These are phyloP conservation scores for Camellia lanceoleosa DNA, from an alignment of 148 eudicot species.

Conservation along the genomic window DNA sequence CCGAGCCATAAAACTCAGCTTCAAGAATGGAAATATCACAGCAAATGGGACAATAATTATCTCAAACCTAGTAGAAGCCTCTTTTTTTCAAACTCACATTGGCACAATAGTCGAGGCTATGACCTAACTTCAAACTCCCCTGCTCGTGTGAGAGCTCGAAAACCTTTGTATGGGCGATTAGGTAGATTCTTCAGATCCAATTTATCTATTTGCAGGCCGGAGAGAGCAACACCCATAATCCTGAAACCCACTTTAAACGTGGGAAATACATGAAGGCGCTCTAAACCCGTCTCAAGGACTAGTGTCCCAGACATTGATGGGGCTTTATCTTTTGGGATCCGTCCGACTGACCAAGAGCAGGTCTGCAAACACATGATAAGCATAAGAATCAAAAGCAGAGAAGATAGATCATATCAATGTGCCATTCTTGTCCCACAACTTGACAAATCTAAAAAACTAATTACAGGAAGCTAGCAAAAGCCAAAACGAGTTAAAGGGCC, in stretches of 20 bases:
- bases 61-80: background rate
- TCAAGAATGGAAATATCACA: background rate
- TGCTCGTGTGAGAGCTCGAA: slow-evolving; percentile 75
- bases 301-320: slow-evolving; percentile 82
- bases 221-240: slow-evolving; percentile 88
- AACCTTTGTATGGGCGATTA: slow-evolving; percentile 80
- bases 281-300: slow-evolving; percentile 65
- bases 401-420: background rate
- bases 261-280: slow-evolving; percentile 72
- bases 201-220: slow-evolving; percentile 75
- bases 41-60: slow-evolving; percentile 5
- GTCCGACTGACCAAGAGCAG: slow-evolving; percentile 56
- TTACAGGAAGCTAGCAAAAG: background rate
- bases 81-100: background rate
- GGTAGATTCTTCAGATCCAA: slow-evolving; percentile 63
- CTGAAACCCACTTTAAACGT: slow-evolving; percentile 71
- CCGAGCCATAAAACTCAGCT: background rate
- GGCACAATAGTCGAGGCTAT: slow-evolving; percentile 21
- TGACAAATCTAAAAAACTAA: background rate
- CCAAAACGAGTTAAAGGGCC: background rate
- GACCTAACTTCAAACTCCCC: slow-evolving; percentile 89
- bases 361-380: slow-evolving; percentile 39
- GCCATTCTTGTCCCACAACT: background rate
- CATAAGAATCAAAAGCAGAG: background rate
- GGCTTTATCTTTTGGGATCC: slow-evolving; percentile 85